phyloP scores from a whole-genome alignment of 164 flowering plant genomes.

The Warburgia ugandensis region DNA sequence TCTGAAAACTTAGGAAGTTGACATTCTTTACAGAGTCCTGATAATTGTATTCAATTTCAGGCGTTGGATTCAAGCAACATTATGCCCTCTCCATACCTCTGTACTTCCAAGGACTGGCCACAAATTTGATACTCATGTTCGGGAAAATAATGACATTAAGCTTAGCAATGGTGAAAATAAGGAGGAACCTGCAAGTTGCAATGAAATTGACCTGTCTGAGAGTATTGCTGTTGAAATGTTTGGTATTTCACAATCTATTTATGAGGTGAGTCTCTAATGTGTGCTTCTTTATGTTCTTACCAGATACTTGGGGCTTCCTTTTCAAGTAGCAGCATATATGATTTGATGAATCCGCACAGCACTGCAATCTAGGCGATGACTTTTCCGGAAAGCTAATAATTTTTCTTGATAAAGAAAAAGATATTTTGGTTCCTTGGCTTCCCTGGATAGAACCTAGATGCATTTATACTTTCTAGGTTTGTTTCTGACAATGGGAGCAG shows the following conservation, averaged over 20 bases:
- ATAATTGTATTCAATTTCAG: slow-evolving; percentile 34
- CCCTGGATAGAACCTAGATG: no score
- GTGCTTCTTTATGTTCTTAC: neutral
- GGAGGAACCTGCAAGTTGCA: slow-evolving; percentile 15
- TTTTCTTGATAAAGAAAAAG: no score
- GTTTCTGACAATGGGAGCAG: no score
- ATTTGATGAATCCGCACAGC: neutral
- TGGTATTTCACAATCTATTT: slow-evolving; percentile 39
- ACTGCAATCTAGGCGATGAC: no score
- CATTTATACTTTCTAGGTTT: no score
- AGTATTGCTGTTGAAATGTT: slow-evolving; percentile 78
- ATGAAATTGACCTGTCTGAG: slow-evolving; percentile 70
- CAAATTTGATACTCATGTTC: slow-evolving; percentile 10
- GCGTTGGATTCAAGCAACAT: slow-evolving; percentile 93
- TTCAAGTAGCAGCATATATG: neutral
- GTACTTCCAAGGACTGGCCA: slow-evolving; percentile 16
- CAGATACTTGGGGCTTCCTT: neutral
- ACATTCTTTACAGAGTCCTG: neutral
- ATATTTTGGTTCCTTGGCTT: no score
- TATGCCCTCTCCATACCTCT: slow-evolving; percentile 11
- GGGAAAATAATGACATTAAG: slow-evolving; percentile 13
- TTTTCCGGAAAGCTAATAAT: no score
- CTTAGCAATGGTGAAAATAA: slow-evolving; percentile 10
- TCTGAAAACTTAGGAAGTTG: neutral
- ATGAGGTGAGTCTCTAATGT: slow-evolving; percentile 53